Base-by-base conservation (phyloP, 208 protist species). In the Trypanosoma vivax region DNA sequence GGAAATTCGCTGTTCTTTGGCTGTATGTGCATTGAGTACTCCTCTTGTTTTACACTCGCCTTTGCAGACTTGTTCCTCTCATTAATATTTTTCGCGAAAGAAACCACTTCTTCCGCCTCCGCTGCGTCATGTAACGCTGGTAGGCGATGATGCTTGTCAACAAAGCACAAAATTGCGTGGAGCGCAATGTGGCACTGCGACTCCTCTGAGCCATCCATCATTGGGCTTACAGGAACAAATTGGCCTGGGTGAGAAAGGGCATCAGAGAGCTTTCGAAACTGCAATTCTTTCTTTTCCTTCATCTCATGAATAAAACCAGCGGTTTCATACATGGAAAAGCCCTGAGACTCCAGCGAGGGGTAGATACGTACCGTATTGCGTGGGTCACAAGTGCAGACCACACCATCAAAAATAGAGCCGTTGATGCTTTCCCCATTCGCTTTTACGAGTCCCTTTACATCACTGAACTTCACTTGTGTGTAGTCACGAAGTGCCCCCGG, bases 191-290 rank as follows among this genome's bases (percentile, higher is more conserved):
- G 87, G 10, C 64, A 79, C 45, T 76, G 75, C 1, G 74, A 82
- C 56, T 94, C 87, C 51, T 88, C 77, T 2, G 67, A 73, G 58
- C 74, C 76, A 65, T 94, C 87, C 83, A 90, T 94, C 75, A 94
- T 89, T 13, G 78, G 68, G 54, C 78, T 86, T 31, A 89, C 83
- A 42, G 67, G 62, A 30, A 90, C 61, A 62, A 94, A 89, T 30
- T 61, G 28, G 21, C 83, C 83, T 1, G 87, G 87, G 7, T 65
- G 64, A 16, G 49, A 28, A 16, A 90, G 48, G 11, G 74, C 63
- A 19, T 83, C 75, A n/a, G 65, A 35, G 23, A 94, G 48, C n/a
- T 73, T 33, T 37, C 77, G 76, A 42, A 90, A 94, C 5, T 69
- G 3, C 21, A 90, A 40, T 23, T 64, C 33, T 5, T 50, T 60